Evolutionary conservation across 2,329 filamentous ascomycete species (phyloP).

Genomic region (Colletotrichum paranaense): DNA sequence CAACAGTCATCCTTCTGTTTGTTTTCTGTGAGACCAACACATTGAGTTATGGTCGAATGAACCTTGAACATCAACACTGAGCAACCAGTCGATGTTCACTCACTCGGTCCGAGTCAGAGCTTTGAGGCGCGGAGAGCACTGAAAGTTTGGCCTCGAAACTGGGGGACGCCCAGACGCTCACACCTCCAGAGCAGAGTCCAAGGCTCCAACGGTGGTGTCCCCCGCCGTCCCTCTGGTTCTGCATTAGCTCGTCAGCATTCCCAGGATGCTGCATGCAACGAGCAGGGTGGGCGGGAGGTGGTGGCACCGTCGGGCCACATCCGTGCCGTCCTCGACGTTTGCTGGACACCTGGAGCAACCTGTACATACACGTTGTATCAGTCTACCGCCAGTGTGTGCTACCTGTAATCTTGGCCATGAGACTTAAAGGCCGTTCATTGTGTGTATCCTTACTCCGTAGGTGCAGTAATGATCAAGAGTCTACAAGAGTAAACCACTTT

Average conservation of each 20-base stretch:
- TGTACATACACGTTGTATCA: too few species aligned
- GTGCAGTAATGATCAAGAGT: too few species aligned
- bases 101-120: not conserved
- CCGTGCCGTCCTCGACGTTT: not conserved
- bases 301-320: not conserved
- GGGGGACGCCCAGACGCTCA: not conserved
- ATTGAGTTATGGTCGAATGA: not conserved
- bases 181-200: not conserved
- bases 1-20: not conserved
- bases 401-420: not conserved
- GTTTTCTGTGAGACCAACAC: not conserved
- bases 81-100: not conserved
- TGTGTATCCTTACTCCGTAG: too few species aligned
- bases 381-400: too few species aligned
- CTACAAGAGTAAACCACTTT: too few species aligned
- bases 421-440: not conserved
- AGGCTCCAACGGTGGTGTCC: not conserved
- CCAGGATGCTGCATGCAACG: slow-evolving; percentile 15
- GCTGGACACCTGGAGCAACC: not conserved
- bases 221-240: not conserved
- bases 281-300: not conserved
- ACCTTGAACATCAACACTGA: not conserved
- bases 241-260: not conserved
- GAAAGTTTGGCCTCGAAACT: slow-evolving; percentile 8
- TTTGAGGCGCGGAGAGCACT: not conserved